A percentile compares a stretch with the other conserved stretches of the same genome.
phyloP scores from a whole-genome alignment of 345 rosid genomes.

The Psidium guajava region DNA sequence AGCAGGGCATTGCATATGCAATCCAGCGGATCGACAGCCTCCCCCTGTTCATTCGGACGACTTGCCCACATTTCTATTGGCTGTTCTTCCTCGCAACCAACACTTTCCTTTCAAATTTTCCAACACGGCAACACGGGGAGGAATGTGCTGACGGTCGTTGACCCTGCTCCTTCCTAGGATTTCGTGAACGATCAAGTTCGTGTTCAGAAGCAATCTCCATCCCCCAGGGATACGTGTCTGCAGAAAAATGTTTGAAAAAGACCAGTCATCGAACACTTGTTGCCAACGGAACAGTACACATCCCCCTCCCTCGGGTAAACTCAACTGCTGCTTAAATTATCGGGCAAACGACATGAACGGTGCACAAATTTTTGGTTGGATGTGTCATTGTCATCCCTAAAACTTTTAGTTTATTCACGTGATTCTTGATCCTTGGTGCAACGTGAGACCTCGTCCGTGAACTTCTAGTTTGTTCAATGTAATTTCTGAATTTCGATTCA shows the following conservation, averaged over 20 bases:
- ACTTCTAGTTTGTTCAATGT: no score
- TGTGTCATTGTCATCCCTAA: no score
- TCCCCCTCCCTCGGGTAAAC: neutral
- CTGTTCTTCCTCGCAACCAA: neutral
- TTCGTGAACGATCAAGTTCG: neutral
- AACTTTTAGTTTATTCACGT: no score
- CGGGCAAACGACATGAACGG: no score
- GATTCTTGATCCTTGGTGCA: no score
- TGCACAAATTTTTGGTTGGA: no score
- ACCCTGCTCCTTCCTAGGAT: neutral
- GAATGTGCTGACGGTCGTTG: neutral
- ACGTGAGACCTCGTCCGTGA: no score
- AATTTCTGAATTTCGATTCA: accelerated
- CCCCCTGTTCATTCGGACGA: neutral
- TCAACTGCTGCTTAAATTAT: no score
- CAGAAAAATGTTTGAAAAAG: neutral
- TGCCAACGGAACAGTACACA: neutral
- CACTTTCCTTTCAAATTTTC: neutral
- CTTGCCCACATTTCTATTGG: neutral
- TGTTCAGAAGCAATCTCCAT: neutral
- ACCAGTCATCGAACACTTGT: neutral
- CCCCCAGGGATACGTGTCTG: neutral
- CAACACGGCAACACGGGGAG: neutral
- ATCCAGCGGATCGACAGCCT: neutral
- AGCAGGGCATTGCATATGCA: neutral